phyloP scores from a whole-genome alignment of 768 basidiomycete species.

The Lentinula guzmanii region DNA sequence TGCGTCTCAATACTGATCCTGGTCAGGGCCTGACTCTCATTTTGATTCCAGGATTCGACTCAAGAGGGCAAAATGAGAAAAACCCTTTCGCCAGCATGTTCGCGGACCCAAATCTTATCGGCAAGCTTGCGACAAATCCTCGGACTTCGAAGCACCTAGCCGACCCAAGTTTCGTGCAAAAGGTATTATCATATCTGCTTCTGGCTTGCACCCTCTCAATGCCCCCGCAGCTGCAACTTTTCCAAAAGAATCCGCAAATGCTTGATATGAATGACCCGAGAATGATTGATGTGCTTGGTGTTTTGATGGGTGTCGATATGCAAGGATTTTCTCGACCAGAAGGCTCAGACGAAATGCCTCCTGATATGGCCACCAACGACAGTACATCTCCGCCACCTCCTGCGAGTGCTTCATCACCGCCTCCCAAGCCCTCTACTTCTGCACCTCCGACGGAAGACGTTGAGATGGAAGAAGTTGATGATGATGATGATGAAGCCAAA shows the following conservation, averaged over 20 bases:
- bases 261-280: slow-evolving; percentile 75
- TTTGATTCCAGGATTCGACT: slow-evolving; percentile 24
- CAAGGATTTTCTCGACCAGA: slow-evolving; percentile 80
- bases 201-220: slow-evolving; percentile 7
- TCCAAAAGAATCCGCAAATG: slow-evolving; percentile 64
- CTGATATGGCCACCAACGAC: slow-evolving; percentile 35
- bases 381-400: slow-evolving; percentile 27
- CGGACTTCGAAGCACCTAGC: slow-evolving; percentile 79
- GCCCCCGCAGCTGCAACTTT: slow-evolving; percentile 45
- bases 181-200: slow-evolving; percentile 28
- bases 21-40: slow-evolving; percentile 3
- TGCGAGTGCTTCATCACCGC: slow-evolving; percentile 34
- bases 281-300: slow-evolving; percentile 92
- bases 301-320: slow-evolving; percentile 89
- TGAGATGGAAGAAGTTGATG: slow-evolving; percentile 66
- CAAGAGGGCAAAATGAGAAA: slow-evolving; percentile 32
- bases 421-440: slow-evolving; percentile 35
- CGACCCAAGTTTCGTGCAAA: slow-evolving; percentile 78
- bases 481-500: slow-evolving; percentile 52
- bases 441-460: slow-evolving; percentile 30
- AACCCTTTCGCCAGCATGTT: slow-evolving; percentile 73
- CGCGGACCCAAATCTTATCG: slow-evolving; percentile 74
- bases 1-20: slow-evolving; percentile 19
- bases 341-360: slow-evolving; percentile 75
- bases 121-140: slow-evolving; percentile 82